These are phyloP conservation scores for Cucumis melo DNA, from an alignment of 306 rosid species.

Conservation along the genomic window DNA sequence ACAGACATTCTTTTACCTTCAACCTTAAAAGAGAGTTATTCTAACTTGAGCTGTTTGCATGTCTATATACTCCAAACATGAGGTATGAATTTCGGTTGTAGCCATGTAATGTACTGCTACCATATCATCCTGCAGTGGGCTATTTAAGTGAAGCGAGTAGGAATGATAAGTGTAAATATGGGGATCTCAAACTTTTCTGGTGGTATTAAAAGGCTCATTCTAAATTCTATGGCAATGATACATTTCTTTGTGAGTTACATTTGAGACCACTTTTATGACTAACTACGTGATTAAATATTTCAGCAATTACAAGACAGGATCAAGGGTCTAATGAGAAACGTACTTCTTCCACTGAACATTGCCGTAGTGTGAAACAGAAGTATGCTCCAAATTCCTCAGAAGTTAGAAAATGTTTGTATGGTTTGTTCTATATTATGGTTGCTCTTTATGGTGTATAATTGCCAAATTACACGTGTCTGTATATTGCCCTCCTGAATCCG, in stretches of 20 bases:
- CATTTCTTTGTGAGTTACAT: background rate
- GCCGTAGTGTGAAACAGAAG: constrained; percentile 4
- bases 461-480: background rate
- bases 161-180: background rate
- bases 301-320: constrained; percentile 20
- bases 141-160: background rate
- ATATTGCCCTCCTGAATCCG: background rate
- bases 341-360: constrained; percentile 4
- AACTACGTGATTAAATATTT: constrained; percentile 1
- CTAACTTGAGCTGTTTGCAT: background rate
- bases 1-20: background rate
- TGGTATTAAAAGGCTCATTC: background rate
- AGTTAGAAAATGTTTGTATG: background rate
- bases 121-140: constrained; percentile 2
- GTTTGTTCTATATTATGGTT: constrained; percentile 5
- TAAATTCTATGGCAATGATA: no score
- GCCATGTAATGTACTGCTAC: background rate
- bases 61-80: background rate
- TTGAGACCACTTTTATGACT: background rate
- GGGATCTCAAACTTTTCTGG: background rate
- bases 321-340: constrained; percentile 1
- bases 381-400: background rate
- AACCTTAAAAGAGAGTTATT: background rate
- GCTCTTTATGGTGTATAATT: background rate
- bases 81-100: background rate